Conservation (phyloP, 2,329 filamentous ascomycete genomes). For the Phialemoniopsis sp. region DNA sequence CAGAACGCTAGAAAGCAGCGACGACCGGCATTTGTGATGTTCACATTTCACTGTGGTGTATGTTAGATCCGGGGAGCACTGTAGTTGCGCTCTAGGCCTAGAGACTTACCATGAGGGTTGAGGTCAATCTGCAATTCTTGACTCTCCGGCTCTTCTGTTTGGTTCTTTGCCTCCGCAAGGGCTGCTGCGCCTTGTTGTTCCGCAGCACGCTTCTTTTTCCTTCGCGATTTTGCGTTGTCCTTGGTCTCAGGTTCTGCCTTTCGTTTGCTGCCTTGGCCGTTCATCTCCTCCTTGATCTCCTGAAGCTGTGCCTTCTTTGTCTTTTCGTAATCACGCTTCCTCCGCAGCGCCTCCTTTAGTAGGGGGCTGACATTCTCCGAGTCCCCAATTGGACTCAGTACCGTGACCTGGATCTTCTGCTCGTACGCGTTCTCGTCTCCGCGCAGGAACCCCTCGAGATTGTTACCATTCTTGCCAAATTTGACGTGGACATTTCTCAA, state of each 20-base stretch:
- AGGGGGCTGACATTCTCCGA: constrained; percentile 38
- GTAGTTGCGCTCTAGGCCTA: no score
- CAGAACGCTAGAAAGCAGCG: constrained; percentile 32
- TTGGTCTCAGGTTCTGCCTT: constrained; percentile 16
- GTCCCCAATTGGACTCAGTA: constrained; percentile 27
- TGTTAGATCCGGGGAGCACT: no score
- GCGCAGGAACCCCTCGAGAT: constrained; percentile 70
- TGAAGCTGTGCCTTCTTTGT: constrained; percentile 34
- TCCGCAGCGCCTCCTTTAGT: constrained; percentile 53
- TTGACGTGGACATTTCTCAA: constrained; percentile 73
- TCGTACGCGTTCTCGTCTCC: constrained; percentile 42
- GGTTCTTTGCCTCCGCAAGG: background rate
- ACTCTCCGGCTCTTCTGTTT: constrained; percentile 10
- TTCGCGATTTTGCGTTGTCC: constrained; percentile 1
- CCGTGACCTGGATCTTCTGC: background rate
- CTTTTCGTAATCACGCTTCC: constrained; percentile 62
- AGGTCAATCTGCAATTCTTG: constrained; percentile 4
- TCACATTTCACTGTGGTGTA: constrained; percentile 39
- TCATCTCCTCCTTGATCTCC: constrained; percentile 28
- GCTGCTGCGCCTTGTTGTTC: constrained; percentile 2
- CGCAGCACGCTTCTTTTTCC: background rate
- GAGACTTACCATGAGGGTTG: constrained; percentile 1
- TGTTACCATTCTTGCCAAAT: constrained; percentile 39
- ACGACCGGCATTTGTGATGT: constrained; percentile 27
- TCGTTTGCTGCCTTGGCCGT: constrained; percentile 29